Conservation (phyloP, 2,329 filamentous ascomycete genomes). For the Coleophoma eucalyptorum region DNA sequence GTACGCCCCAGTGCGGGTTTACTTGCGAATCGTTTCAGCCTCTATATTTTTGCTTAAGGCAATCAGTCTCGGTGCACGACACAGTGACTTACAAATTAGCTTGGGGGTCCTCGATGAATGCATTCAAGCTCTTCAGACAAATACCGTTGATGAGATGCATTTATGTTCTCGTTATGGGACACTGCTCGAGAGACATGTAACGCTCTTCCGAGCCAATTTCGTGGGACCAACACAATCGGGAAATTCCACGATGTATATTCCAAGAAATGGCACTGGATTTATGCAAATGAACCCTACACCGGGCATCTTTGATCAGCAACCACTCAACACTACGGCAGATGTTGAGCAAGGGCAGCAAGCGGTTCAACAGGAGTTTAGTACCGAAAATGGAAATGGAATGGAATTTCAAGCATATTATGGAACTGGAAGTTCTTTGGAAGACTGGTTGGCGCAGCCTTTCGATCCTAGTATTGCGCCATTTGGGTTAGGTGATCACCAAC, state of each 20-base stretch:
- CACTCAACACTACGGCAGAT: neutral
- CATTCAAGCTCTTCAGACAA: constrained; percentile 3
- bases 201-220: neutral
- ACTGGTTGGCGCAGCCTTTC: constrained; percentile 5
- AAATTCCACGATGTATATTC: neutral
- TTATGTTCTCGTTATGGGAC: constrained; percentile 6
- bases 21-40: constrained; percentile 48
- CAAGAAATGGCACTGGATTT: neutral
- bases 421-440: neutral
- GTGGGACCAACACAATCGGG: neutral
- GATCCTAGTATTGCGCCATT: constrained; percentile 5
- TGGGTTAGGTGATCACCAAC: constrained; percentile 1
- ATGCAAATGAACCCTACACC: neutral
- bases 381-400: neutral
- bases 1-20: constrained; percentile 49
- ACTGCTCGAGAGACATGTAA: constrained; percentile 8
- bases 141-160: constrained; percentile 9
- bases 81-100: constrained; percentile 3
- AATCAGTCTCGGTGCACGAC: constrained; percentile 6
- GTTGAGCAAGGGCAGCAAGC: neutral
- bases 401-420: neutral
- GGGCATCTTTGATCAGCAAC: neutral
- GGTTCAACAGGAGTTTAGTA: neutral
- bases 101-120: constrained; percentile 4
- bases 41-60: constrained; percentile 40